A percentile compares a stretch with the other conserved stretches of the same genome.
Conservation (phyloP, 148 eudicot species). For the Fallopia convolvulus region DNA sequence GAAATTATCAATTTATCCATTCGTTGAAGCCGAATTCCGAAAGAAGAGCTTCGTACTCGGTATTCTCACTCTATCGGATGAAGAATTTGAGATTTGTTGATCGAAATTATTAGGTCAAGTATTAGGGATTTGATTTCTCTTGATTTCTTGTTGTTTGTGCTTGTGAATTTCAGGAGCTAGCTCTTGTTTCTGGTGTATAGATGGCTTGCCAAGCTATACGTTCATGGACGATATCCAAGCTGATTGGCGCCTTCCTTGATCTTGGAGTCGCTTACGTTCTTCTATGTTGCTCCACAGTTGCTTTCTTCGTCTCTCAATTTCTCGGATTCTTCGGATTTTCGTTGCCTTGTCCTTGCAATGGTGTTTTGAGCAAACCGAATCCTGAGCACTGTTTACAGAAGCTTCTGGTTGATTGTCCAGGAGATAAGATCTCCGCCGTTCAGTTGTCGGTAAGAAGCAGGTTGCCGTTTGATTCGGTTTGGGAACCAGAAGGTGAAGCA, state of each 20-base stretch:
- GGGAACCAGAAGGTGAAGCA: conserved; percentile 44
- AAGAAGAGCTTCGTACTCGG: neutral
- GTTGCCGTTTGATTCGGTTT: conserved; percentile 57
- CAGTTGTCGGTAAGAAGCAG: conserved; percentile 41
- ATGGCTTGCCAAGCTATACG: conserved; percentile 46
- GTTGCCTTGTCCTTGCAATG: conserved; percentile 67
- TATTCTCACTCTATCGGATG: neutral
- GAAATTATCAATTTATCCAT: neutral
- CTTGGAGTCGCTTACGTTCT: conserved; percentile 70
- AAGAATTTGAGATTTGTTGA: neutral
- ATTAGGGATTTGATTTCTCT: neutral
- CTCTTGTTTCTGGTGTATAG: neutral
- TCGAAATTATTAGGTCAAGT: neutral
- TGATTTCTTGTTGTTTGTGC: no score
- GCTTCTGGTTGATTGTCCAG: conserved; percentile 48
- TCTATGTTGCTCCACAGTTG: conserved; percentile 63
- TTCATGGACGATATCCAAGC: conserved; percentile 61
- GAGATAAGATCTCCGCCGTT: conserved; percentile 45
- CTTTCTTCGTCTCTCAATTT: conserved; percentile 48
- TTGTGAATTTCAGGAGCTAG: neutral
- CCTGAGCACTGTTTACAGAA: conserved; percentile 36
- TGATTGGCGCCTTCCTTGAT: conserved; percentile 89
- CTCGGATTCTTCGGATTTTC: conserved; percentile 57
- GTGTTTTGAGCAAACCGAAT: conserved; percentile 34
- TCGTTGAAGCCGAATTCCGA: neutral